Base-by-base conservation (phyloP, 2,329 filamentous ascomycete species). In the Fulvia fulva region DNA sequence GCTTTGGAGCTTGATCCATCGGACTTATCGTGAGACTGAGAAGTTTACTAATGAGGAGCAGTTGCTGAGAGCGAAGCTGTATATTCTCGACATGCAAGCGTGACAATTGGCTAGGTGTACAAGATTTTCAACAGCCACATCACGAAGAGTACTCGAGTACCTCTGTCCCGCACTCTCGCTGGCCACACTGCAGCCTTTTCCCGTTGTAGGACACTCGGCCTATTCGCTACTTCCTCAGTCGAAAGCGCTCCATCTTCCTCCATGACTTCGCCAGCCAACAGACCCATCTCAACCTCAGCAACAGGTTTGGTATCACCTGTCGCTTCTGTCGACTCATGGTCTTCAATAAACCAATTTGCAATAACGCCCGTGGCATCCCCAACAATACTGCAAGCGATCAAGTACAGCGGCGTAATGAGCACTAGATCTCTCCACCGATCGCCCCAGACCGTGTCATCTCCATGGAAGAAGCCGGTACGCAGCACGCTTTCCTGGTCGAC, bases 401-500 rank as follows among this genome's bases (percentile, higher is more conserved):
- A 50, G 58, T 82, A 79, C 1, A 77, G 57, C 0, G 70, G 65
- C 0, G 75, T 78, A 12, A 80, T 59, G 1, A 80, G 34, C 4
- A 72, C 60, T 5, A 74, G 62, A 60, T 80, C 77, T 19, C 69
- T 58, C 68, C 67, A 71, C 46, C 68, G 69, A 59, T 71, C 69
- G 9, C 64, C 61, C 46, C 61, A 34, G 21, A 72, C 55, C 3
- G 60, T 69, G 3, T 68, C 68, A 30, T 64, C 53, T 21, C 65
- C 61, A 53, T 67, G 57, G 60, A 74, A 63, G 64, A 68, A 54
- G 58, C 76, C 65, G 65, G 66, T 61, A 54, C 75, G 66, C 7
- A 87, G 75, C 3, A 82, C 63, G 0, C 80, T 82, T 30, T 77
- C 80, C 1, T 81, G 80, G 64, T 87, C 83, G 2, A 78, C 82